Percentiles rank a stretch among this genome's conserved stretches.
phyloP scores from a whole-genome alignment of 1,139 yeast genomes.

The Magnusiomyces suaveolens region DNA sequence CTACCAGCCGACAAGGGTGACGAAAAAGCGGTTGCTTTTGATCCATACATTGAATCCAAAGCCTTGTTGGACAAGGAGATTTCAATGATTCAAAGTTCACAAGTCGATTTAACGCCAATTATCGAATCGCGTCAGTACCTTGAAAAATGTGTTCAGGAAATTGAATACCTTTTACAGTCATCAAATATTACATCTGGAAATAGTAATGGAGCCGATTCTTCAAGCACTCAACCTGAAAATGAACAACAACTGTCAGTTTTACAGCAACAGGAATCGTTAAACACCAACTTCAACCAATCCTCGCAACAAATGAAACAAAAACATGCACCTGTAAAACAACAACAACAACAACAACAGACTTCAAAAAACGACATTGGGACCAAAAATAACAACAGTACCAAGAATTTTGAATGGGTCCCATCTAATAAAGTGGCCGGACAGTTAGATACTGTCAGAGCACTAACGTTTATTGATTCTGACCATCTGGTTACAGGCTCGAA shows the following conservation, averaged over 20 bases:
- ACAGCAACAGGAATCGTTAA: neutral
- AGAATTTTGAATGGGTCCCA: neutral
- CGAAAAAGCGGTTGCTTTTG: neutral
- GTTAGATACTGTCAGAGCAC: slow-evolving; percentile 15
- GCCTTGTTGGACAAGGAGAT: slow-evolving; percentile 9
- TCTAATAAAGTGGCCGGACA: slow-evolving; percentile 11
- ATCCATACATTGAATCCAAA: slow-evolving; percentile 8
- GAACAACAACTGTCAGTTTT: neutral
- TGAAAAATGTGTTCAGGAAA: slow-evolving; percentile 31
- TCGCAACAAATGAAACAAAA: slow-evolving; percentile 3
- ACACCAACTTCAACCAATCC: slow-evolving; percentile 3
- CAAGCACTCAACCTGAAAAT: neutral
- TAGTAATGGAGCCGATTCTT: neutral
- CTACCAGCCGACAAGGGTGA: neutral
- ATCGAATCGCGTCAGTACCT: slow-evolving; percentile 28
- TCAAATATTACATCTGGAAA: slow-evolving; percentile 15
- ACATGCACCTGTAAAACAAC: neutral
- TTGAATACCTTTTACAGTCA: slow-evolving; percentile 28
- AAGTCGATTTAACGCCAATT: slow-evolving; percentile 24
- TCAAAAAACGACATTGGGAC: neutral
- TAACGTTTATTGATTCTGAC: slow-evolving; percentile 14
- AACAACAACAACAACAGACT: too few species aligned
- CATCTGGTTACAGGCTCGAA: slow-evolving; percentile 19
- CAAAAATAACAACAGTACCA: neutral
- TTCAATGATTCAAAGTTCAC: slow-evolving; percentile 9